Conservation (phyloP, 2,329 filamentous ascomycete species). For the Nemania sp. region DNA sequence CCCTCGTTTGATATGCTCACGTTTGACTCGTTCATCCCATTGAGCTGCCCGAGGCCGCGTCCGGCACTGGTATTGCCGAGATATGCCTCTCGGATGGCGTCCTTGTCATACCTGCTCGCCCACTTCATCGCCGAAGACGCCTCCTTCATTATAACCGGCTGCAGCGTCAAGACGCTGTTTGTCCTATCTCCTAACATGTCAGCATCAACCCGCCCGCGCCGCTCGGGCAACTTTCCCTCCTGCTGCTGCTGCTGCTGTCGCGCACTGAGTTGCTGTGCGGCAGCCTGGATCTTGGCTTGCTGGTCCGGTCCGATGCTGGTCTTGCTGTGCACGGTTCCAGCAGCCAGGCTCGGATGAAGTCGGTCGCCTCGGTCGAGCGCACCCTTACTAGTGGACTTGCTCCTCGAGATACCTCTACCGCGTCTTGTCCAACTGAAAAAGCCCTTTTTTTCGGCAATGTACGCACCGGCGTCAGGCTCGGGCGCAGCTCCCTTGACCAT, state of each 20-base stretch:
- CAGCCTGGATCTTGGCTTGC: conserved; percentile 89
- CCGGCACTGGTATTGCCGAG: conserved; percentile 74
- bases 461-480: conserved; percentile 81
- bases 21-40: conserved; percentile 50
- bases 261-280: conserved; percentile 80
- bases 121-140: conserved; percentile 95
- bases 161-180: conserved; percentile 85
- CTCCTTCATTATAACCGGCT: conserved; percentile 81
- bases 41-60: conserved; percentile 60
- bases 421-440: conserved; percentile 86
- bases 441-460: conserved; percentile 93
- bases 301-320: conserved; percentile 87
- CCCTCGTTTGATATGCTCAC: conserved; percentile 41
- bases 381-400: conserved; percentile 72
- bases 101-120: conserved; percentile 93
- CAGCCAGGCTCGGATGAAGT: conserved; percentile 46
- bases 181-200: conserved; percentile 72
- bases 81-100: conserved; percentile 83
- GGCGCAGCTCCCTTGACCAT: conserved; percentile 91
- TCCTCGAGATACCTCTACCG: conserved; percentile 64
- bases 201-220: conserved; percentile 60
- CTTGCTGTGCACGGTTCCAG: conserved; percentile 65
- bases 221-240: conserved; percentile 49
- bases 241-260: conserved; percentile 60
- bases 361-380: conserved; percentile 51